A percentile compares a stretch with the other conserved stretches of the same genome.
These are phyloP conservation scores for Capronia epimyces DNA, from an alignment of 2,329 filamentous ascomycete species.

Conservation along the genomic window DNA sequence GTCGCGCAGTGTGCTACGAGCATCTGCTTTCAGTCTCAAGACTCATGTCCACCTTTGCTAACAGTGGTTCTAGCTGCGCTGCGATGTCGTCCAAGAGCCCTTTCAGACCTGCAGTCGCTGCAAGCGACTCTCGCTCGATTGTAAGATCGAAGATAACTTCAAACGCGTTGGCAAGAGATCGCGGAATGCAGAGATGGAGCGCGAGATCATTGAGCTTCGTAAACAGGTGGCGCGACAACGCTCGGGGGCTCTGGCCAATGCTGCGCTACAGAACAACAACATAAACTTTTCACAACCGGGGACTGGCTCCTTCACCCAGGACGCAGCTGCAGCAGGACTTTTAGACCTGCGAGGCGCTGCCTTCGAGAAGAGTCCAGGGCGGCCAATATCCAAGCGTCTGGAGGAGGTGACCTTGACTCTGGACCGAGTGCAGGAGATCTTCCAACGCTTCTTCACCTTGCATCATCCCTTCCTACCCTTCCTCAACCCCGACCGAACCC, in stretches of 20 bases:
- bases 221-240: constrained; percentile 42
- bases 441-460: constrained; percentile 56
- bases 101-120: constrained; percentile 59
- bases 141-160: constrained; percentile 64
- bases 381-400: constrained; percentile 44
- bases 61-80: constrained; percentile 50
- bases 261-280: constrained; percentile 9
- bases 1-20: not conserved
- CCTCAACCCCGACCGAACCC: constrained; percentile 50
- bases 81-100: constrained; percentile 61
- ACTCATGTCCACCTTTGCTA: constrained; percentile 5
- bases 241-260: constrained; percentile 1
- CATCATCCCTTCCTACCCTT: constrained; percentile 63
- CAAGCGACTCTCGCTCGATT: constrained; percentile 56
- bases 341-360: constrained; percentile 45
- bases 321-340: constrained; percentile 47
- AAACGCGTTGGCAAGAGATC: constrained; percentile 63
- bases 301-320: constrained; percentile 36
- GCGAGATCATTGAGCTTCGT: constrained; percentile 49
- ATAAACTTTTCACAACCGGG: constrained; percentile 3
- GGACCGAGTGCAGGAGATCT: constrained; percentile 43
- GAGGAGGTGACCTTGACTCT: constrained; percentile 45
- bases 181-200: constrained; percentile 60
- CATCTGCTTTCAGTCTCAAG: not conserved
- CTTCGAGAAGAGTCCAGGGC: constrained; percentile 35